Conservation (phyloP, 371 early-diverging fungal genomes). For the Smittium mucronatum region DNA sequence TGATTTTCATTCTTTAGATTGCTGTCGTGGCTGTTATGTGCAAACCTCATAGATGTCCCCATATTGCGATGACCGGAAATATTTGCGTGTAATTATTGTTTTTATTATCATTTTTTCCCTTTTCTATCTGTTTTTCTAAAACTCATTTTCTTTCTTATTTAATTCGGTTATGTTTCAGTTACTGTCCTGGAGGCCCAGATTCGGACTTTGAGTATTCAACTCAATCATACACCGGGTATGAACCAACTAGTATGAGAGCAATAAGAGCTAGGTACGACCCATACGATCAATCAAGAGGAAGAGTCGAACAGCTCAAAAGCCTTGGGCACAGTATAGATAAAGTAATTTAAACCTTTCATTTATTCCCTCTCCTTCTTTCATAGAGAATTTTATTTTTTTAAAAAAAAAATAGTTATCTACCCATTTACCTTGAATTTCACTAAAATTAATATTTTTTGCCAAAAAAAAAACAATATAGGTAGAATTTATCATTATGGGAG, state of each 20-base stretch:
- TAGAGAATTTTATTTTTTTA: no score
- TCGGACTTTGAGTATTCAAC: constrained; percentile 99
- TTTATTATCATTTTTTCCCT: background rate
- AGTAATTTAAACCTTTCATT: constrained; percentile 63
- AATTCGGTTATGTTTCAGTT: constrained; percentile 20
- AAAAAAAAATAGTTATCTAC: no score
- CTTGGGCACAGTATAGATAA: constrained; percentile 98
- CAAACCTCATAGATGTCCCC: constrained; percentile 99
- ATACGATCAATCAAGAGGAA: constrained; percentile 91
- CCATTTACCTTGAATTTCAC: no score
- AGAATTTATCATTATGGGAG: constrained; percentile 93
- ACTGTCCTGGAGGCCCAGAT: constrained; percentile 99
- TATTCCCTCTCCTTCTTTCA: no score
- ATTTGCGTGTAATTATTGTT: constrained; percentile 70
- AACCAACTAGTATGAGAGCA: constrained; percentile 99
- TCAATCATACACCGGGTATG: constrained; percentile 99
- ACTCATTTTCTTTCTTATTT: constrained; percentile 29
- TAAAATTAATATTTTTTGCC: no score
- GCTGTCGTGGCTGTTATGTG: constrained; percentile 99
- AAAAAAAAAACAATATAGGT: no score
- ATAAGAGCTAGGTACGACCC: constrained; percentile 98
- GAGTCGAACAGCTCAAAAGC: constrained; percentile 89
- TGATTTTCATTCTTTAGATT: constrained; percentile 40
- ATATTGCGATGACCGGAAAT: constrained; percentile 99
- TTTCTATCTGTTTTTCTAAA: constrained; percentile 25